phyloP scores from a whole-genome alignment of 495 filamentous ascomycete species.

The Amphirosellinia nigrospora region DNA sequence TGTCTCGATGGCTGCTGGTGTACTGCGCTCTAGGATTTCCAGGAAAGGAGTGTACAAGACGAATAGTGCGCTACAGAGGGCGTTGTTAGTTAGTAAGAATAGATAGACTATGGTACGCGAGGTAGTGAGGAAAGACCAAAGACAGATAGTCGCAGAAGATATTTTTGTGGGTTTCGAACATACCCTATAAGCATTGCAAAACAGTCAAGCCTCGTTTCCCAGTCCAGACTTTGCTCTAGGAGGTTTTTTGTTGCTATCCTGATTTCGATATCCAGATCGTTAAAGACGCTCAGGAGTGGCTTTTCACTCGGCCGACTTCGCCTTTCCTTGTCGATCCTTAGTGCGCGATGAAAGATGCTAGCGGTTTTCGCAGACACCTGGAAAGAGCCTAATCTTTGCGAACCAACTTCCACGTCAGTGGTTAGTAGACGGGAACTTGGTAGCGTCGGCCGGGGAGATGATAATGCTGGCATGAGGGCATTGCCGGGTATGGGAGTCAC shows the following conservation, averaged over 20 bases:
- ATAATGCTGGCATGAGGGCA: neutral
- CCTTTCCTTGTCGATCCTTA: constrained; percentile 39
- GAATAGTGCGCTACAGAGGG: constrained; percentile 18
- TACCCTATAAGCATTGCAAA: constrained; percentile 42
- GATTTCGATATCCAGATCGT: constrained; percentile 38
- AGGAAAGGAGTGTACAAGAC: constrained; percentile 26
- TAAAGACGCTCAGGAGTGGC: constrained; percentile 30
- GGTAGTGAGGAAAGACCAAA: neutral
- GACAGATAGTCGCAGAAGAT: neutral
- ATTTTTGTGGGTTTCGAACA: constrained; percentile 3
- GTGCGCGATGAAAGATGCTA: constrained; percentile 36
- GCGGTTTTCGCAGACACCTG: constrained; percentile 38
- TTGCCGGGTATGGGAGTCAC: constrained; percentile 25
- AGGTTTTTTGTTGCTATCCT: constrained; percentile 31
- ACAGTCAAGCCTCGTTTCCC: constrained; percentile 38
- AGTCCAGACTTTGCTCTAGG: constrained; percentile 34
- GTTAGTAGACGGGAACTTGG: constrained; percentile 29
- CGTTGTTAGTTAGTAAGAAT: constrained; percentile 4
- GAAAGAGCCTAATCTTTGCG: constrained; percentile 33
- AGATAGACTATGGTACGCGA: neutral
- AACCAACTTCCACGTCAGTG: constrained; percentile 26
- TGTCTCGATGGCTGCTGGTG: constrained; percentile 16
- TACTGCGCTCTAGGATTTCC: constrained; percentile 15
- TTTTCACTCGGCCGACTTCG: constrained; percentile 32
- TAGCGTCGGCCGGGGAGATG: constrained; percentile 25